Conservation (phyloP, 2,329 filamentous ascomycete species). For the Tolypocladium ophioglossoides region DNA sequence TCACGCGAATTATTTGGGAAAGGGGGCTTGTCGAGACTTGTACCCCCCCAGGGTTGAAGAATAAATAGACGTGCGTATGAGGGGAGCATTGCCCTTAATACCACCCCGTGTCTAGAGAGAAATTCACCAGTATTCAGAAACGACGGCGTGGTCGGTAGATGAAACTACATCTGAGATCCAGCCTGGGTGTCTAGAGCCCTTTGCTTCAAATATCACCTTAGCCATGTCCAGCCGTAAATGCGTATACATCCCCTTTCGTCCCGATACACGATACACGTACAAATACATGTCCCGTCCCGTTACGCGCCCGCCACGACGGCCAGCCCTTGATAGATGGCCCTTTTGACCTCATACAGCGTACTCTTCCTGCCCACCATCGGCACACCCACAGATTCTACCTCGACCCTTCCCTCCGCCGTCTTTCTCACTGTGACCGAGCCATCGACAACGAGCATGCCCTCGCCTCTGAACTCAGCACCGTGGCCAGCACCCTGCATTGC, state of each 20-base stretch:
- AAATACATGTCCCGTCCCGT: not conserved
- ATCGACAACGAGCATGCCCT: constrained; percentile 85
- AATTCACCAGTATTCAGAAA: too few relatives aligned
- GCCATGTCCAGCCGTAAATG: not conserved
- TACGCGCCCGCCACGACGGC: constrained; percentile 75
- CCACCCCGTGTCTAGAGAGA: not conserved
- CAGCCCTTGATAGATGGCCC: constrained; percentile 85
- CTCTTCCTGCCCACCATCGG: constrained; percentile 31
- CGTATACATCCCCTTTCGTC: not conserved
- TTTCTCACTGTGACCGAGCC: constrained; percentile 82
- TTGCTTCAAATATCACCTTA: not conserved
- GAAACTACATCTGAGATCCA: not conserved
- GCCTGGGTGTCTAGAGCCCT: not conserved
- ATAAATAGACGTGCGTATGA: not conserved
- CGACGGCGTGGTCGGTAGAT: too few relatives aligned
- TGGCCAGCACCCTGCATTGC: constrained; percentile 76
- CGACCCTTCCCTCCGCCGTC: constrained; percentile 74
- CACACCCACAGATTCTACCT: constrained; percentile 66
- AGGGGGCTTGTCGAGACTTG: not conserved
- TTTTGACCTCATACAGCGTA: constrained; percentile 80
- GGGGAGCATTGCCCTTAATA: not conserved
- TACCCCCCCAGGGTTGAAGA: not conserved
- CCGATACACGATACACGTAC: not conserved
- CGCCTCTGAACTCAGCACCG: constrained; percentile 83
- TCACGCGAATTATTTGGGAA: not conserved